Evolutionary conservation across 1,284 basidiomycete genomes (phyloP), one percentile per base, ranked within the genome.

Genomic region (Moesziomyces globuligerus): DNA sequence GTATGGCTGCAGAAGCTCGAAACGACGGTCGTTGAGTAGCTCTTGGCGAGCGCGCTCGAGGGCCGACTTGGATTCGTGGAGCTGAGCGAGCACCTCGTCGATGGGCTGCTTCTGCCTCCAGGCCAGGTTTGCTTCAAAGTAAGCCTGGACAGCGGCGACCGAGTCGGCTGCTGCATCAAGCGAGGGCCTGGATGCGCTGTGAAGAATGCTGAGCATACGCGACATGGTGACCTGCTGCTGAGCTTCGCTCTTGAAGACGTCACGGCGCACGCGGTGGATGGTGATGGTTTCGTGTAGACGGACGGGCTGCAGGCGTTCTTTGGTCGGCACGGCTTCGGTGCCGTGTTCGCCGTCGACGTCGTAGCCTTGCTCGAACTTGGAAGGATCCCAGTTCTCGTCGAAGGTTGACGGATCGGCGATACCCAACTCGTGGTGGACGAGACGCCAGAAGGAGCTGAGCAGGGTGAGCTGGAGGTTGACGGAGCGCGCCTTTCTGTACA

Each of bases 171-270:
- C n/a, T 64, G 65, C 21, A 87, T 79, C 3, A 81, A 85, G 7
- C 59, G 78, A 5, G 81, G 67, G 37, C 15, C 47, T 83, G 83
- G 0, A 85, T 81, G 15, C 82, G 72, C 10, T 81, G 80, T 53
- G 24, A 8, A 90, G 79, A 11, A 86, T 79, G 1, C 87, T 86
- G 9, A 89, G 73, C 34, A 89, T 81, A 45, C 87, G 85, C 18
- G 74, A 56, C 48, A 86, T 80, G 24, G 84, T 83, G 18, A 87
- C 83, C 21, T 76, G 72, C 64, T 86, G 80, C 28, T 83, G 72
- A 1, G 72, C 65, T 66, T 87, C 86, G 66, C 67, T 57, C 7
- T n/a, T 36, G 13, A 81, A 72, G 40, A 83, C 84, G 70, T 84
- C 9, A 83, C 80, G 45, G 85, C 84, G 57, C 84, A 84, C 25